A percentile compares a stretch with the other conserved stretches of the same genome.
These are phyloP conservation scores for Rosa chinensis DNA, from an alignment of 306 rosid genomes.

Conservation along the genomic window DNA sequence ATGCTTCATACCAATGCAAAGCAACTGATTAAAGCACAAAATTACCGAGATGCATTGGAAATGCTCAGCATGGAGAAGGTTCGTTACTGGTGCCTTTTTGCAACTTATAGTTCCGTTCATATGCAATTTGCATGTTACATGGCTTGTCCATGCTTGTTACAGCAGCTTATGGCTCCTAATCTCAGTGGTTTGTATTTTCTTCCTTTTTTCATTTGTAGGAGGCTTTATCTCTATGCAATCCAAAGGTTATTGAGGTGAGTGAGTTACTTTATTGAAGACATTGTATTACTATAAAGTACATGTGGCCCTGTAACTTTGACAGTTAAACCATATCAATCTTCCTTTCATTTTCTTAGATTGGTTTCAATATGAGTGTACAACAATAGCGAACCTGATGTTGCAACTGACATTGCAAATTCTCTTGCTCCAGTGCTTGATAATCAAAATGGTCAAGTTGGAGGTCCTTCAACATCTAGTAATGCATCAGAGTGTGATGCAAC, in stretches of 20 bases:
- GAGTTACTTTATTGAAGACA: conserved; percentile 17
- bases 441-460: conserved; percentile 21
- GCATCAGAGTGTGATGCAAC: too few species aligned
- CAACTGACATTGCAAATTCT: conserved; percentile 28
- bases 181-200: neutral
- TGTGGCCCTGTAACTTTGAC: conserved; percentile 12
- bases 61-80: conserved; percentile 91
- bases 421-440: conserved; percentile 16
- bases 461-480: conserved; percentile 26
- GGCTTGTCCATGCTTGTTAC: neutral
- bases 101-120: conserved; percentile 2
- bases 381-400: conserved; percentile 21
- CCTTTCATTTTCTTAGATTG: neutral
- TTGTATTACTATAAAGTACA: neutral
- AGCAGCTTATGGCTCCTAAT: conserved; percentile 18
- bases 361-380: conserved; percentile 1
- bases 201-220: conserved; percentile 43
- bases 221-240: conserved; percentile 79
- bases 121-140: neutral
- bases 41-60: conserved; percentile 78
- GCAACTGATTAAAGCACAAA: conserved; percentile 49
- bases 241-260: conserved; percentile 79
- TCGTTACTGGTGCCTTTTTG: conserved; percentile 23
- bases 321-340: neutral
- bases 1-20: conserved; percentile 33